Evolutionary conservation across 2,329 filamentous ascomycete genomes (phyloP), one percentile per base, ranked within the genome.

Genomic region (Teratosphaeria zuluensis): DNA sequence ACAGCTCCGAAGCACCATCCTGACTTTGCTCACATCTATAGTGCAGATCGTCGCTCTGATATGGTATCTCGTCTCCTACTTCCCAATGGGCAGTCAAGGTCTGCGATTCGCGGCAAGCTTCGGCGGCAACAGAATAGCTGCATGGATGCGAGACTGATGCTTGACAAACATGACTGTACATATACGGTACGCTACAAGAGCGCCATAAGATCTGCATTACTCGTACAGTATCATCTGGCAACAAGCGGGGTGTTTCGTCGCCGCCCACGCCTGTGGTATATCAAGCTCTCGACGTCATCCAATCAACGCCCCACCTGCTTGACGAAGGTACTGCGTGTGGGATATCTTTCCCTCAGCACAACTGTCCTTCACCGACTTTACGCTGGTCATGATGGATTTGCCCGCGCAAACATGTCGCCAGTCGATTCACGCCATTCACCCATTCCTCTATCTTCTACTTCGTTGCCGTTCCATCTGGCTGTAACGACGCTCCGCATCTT

Each of bases 61-160:
- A 53, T 97, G 92, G 92, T 97, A 97, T 76, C 81, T 96, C 53
- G 86, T 97, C 74, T 95, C 90, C 76, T 99, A 99, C 75, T 97
- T 97, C 69, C 94, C 94, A 30, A 96, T 97, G 92, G 94, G 94
- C 48, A 89, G 89, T 59, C 89, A 87, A 58, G 90, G 94, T 51
- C 77, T 99, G 64, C 87, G 92, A 60, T 84, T 96, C 65, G 91
- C 91, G 59, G 90, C 91, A 51, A 85, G 85, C 2, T 94, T 96
- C 70, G 94, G 92, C 24, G 89, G 88, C 21, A 87, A 86, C 70
- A 84, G 92, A 70, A 89, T 95, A 42, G 83, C 90, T 4, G 84
- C 91, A 56, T 97, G 92, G 94, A 87, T 96, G 84, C 86, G 83
- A 54, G 86, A 88, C 60, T 96, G 63, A 66, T 32, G 24, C 33